Evolutionary conservation across 2,329 filamentous ascomycete genomes (phyloP), one percentile per base, ranked within the genome.

Genomic region (Xylariomycetidae sp.): DNA sequence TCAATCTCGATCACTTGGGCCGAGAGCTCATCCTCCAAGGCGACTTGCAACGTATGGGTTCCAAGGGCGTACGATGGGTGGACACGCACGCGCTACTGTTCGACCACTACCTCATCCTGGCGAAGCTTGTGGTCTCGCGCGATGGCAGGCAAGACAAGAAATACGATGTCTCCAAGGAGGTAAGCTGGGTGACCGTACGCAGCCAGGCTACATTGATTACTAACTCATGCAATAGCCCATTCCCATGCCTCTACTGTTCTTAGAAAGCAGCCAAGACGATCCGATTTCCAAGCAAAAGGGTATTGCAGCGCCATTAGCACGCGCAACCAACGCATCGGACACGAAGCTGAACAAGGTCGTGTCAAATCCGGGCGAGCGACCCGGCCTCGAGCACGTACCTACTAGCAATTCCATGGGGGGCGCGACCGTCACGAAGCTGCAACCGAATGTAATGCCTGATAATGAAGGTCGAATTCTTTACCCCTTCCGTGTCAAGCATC

Each of bases 81-180:
- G 92, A 98, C 51, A 93, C 86, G 0, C 88, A 95, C 56, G 88
- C 86, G 3, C 74, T 98, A 28, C 72, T 98, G 0, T 96, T 98
- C 53, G 93, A 98, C 52, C 89, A 98, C 60, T 98, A 95, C 58
- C 72, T 98, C 23, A 89, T 98, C 20, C 65, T 98, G 27, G 85
- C 92, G 24, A 98, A 98, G 65, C 72, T 86, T 6, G 70, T 80
- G 4, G 68, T 73, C 9, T 68, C 79, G 28, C 87, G 88, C 50
- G 76, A 79, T 27, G 72, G 78, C 27, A 76, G 75, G 29, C 75
- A 74, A n/a, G 73, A 82, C 34, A 92, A 83, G 61, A 87, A 85
- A 49, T 98, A 92, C 48, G 92, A 98, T 58, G 90, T 98, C 19
- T 95, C 89, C 1, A 89, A 93, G 58, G 72, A 94, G 60, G 80